Evolutionary conservation across 1,284 basidiomycete species (phyloP).

Genomic region (Naganishia sp.): DNA sequence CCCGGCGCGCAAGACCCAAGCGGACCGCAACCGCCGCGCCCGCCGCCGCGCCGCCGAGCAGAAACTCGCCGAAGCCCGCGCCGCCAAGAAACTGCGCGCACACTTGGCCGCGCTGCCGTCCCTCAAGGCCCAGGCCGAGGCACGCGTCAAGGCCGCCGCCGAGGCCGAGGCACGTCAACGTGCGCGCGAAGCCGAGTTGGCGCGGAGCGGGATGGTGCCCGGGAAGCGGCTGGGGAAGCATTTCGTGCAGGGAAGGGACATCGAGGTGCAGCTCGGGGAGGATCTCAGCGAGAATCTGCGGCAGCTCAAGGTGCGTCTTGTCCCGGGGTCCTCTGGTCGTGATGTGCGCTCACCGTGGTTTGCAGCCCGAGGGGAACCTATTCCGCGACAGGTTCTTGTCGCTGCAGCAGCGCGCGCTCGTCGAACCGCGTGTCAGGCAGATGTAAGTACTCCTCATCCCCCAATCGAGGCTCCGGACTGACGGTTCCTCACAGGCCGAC

Average conservation of each 20-base stretch:
- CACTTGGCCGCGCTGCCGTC: slow-evolving; percentile 39
- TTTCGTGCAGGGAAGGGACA: slow-evolving; percentile 65
- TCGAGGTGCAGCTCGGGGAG: slow-evolving; percentile 88
- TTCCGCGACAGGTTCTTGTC: slow-evolving; percentile 82
- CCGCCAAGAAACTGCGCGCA: slow-evolving; percentile 41
- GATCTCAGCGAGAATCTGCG: slow-evolving; percentile 85
- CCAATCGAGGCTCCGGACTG: slow-evolving; percentile 14
- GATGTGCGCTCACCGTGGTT: not conserved
- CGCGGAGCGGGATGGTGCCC: slow-evolving; percentile 46
- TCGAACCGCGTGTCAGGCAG: slow-evolving; percentile 61
- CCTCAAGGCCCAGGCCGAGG: slow-evolving; percentile 37
- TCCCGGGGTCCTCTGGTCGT: too few relatives aligned
- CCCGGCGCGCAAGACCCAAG: slow-evolving; percentile 63
- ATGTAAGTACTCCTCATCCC: slow-evolving; percentile 59
- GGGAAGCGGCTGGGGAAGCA: slow-evolving; percentile 75
- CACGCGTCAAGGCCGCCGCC: slow-evolving; percentile 39
- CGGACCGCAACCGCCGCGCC: slow-evolving; percentile 46
- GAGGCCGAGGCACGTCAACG: slow-evolving; percentile 37
- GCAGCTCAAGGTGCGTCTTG: slow-evolving; percentile 69
- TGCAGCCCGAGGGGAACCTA: slow-evolving; percentile 85
- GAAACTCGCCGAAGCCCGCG: slow-evolving; percentile 35
- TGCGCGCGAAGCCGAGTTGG: slow-evolving; percentile 61
- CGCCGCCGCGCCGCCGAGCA: slow-evolving; percentile 18
- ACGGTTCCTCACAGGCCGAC: slow-evolving; percentile 59
- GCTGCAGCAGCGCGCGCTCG: slow-evolving; percentile 55